These are phyloP conservation scores for Fraxinus sp. DNA, from an alignment of 305 asterid species.

Conservation along the genomic window DNA sequence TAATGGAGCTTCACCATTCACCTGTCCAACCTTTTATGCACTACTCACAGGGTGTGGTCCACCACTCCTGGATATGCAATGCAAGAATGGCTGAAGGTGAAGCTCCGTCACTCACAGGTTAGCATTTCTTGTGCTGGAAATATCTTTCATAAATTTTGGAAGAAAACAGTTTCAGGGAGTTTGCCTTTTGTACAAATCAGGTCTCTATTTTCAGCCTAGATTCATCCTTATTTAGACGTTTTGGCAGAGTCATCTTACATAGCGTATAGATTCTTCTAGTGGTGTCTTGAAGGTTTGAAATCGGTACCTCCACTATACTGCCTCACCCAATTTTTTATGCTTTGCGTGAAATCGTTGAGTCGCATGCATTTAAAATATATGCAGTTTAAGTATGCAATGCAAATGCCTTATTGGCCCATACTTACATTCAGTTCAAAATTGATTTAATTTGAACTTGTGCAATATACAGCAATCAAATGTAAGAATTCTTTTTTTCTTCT, in stretches of 20 bases:
- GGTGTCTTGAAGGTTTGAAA: background rate
- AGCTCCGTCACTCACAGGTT: background rate
- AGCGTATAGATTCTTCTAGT: constrained; percentile 1
- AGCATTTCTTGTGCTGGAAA: constrained; percentile 11
- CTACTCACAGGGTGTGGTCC: background rate
- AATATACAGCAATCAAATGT: constrained; percentile 6
- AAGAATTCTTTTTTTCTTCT: constrained; percentile 17
- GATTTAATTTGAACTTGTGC: constrained; percentile 9
- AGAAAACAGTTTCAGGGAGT: background rate
- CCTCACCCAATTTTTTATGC: background rate
- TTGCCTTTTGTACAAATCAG: background rate
- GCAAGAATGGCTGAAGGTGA: constrained; percentile 13
- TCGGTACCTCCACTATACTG: background rate
- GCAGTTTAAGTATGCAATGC: background rate
- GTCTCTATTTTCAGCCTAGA: background rate
- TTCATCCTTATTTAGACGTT: background rate
- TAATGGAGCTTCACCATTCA: constrained; percentile 3
- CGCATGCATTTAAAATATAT: background rate
- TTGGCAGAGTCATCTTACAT: background rate
- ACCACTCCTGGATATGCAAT: constrained; percentile 12
- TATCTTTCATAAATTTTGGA: background rate
- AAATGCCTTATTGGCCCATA: constrained; percentile 8
- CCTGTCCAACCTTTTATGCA: background rate
- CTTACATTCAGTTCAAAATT: background rate
- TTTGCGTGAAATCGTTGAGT: background rate